Evolutionary conservation across 2,329 filamentous ascomycete genomes (phyloP).

Genomic region (Alternaria alternata): DNA sequence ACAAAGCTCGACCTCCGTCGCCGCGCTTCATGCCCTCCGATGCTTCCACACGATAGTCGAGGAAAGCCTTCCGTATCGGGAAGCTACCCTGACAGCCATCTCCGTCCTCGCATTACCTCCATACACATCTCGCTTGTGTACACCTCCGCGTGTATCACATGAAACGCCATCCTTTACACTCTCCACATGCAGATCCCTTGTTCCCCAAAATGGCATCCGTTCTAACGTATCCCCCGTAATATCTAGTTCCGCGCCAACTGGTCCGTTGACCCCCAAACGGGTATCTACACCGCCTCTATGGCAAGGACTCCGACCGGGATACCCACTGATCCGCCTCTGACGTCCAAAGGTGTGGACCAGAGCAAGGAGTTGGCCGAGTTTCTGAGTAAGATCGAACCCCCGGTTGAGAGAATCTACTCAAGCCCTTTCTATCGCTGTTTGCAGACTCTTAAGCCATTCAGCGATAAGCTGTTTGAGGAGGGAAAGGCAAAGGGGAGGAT

Average conservation of each 20-base stretch:
- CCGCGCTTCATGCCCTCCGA: constrained; percentile 12
- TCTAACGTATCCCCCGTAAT: constrained; percentile 27
- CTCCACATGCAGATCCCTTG: background rate
- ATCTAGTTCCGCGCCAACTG: constrained; percentile 85
- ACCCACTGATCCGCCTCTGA: constrained; percentile 84
- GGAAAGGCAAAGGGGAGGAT: constrained; percentile 53
- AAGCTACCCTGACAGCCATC: constrained; percentile 6
- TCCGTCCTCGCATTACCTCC: constrained; percentile 19
- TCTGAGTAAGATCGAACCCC: constrained; percentile 68
- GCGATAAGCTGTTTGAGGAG: constrained; percentile 42
- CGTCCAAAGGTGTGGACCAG: constrained; percentile 85
- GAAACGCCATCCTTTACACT: constrained; percentile 5
- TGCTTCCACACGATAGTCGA: constrained; percentile 16
- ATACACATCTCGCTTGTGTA: constrained; percentile 6
- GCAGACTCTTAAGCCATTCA: constrained; percentile 51
- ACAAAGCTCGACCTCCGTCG: constrained; percentile 20
- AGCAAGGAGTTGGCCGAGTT: constrained; percentile 76
- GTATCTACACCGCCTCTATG: constrained; percentile 74
- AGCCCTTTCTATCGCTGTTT: constrained; percentile 55
- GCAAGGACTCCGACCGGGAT: constrained; percentile 82
- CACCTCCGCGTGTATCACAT: constrained; percentile 14
- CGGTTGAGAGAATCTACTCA: constrained; percentile 77
- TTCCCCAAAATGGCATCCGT: constrained; percentile 24
- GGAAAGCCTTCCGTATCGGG: constrained; percentile 18
- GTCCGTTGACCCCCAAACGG: constrained; percentile 82